Evolutionary conservation across 805 yeast species (phyloP).

Genomic region (Wickerhamiella shivajii): DNA sequence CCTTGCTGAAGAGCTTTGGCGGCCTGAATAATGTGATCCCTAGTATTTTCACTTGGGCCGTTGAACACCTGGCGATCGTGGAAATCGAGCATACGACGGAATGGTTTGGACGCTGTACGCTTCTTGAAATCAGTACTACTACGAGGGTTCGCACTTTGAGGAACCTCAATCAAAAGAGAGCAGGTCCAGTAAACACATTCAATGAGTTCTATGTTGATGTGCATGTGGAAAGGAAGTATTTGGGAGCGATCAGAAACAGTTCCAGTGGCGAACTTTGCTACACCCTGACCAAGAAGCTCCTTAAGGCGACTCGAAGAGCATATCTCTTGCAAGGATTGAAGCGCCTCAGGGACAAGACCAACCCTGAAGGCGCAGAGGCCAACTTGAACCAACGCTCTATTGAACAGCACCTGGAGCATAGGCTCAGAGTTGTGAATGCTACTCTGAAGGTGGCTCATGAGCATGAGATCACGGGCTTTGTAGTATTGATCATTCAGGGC

Average conservation of each 20-base stretch:
- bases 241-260: conserved; percentile 46
- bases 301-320: conserved; percentile 73
- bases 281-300: conserved; percentile 89
- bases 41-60: conserved; percentile 95
- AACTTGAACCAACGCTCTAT: conserved; percentile 88
- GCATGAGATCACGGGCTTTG: conserved; percentile 76
- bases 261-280: conserved; percentile 38
- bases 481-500: conserved; percentile 77
- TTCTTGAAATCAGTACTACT: conserved; percentile 39
- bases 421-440: conserved; percentile 76
- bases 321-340: conserved; percentile 75
- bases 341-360: conserved; percentile 75
- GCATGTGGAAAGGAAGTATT: conserved; percentile 94
- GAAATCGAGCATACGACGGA: conserved; percentile 80
- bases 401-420: conserved; percentile 76
- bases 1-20: conserved; percentile 79
- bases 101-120: conserved; percentile 62
- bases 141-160: conserved; percentile 64
- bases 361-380: conserved; percentile 91
- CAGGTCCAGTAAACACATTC: conserved; percentile 89
- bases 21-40: conserved; percentile 86
- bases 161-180: conserved; percentile 81
- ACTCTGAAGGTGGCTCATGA: conserved; percentile 72
- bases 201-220: conserved; percentile 84
- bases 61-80: conserved; percentile 89